These are phyloP conservation scores for Leucosporidium scottii DNA, from an alignment of 768 basidiomycete species.

Conservation along the genomic window DNA sequence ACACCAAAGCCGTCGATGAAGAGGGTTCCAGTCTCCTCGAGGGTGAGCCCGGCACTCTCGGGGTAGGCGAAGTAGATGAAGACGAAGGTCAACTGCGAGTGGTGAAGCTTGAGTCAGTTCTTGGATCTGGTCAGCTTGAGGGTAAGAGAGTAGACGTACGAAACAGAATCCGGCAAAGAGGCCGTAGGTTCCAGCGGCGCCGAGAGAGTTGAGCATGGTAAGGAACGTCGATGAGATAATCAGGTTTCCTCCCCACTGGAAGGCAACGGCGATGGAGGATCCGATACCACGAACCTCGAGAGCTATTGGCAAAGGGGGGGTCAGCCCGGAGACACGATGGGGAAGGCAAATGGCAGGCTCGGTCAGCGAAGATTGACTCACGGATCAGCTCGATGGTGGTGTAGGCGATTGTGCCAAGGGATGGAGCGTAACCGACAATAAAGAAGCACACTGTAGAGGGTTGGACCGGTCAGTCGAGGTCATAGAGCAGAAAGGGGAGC, in stretches of 20 bases:
- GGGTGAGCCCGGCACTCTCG: constrained; percentile 64
- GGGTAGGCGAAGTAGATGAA: constrained; percentile 66
- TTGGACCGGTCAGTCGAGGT: constrained; percentile 48
- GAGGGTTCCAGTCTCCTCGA: constrained; percentile 35
- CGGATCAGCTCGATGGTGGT: constrained; percentile 57
- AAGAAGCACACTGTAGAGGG: neutral
- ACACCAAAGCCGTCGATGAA: constrained; percentile 9
- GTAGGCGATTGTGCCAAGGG: constrained; percentile 75
- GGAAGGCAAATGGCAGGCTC: too few species aligned
- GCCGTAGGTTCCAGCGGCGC: constrained; percentile 12
- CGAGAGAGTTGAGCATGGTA: constrained; percentile 54
- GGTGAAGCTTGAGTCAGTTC: neutral
- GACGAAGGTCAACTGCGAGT: constrained; percentile 43
- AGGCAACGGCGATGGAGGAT: constrained; percentile 62
- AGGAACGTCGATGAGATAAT: constrained; percentile 69
- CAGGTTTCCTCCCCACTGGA: constrained; percentile 68
- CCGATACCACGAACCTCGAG: constrained; percentile 60
- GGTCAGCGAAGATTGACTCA: neutral
- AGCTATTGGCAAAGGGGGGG: neutral
- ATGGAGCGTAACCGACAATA: constrained; percentile 60
- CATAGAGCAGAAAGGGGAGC: constrained; percentile 64
- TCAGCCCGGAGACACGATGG: too few species aligned
- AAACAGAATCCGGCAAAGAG: constrained; percentile 5
- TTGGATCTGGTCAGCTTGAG: neutral
- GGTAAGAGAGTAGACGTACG: neutral